Conservation (phyloP, 2,329 filamentous ascomycete genomes). For the Clarireedia paspali region DNA sequence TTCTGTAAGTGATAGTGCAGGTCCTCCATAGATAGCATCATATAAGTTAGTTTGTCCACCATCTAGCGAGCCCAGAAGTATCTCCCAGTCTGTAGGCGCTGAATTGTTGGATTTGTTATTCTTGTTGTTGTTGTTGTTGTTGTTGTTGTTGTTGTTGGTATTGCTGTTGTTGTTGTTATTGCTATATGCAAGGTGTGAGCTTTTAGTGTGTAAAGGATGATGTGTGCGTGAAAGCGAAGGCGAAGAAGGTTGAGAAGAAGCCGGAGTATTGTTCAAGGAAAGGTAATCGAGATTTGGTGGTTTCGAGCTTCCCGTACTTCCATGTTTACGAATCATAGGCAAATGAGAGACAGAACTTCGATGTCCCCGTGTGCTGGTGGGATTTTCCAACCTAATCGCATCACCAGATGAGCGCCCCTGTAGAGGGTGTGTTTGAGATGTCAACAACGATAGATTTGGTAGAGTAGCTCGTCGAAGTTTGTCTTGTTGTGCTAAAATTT, state of each 20-base stretch:
- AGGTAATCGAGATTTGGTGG: conserved; percentile 53
- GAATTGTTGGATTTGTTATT: conserved; percentile 38
- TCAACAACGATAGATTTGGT: conserved; percentile 31
- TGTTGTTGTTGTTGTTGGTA: not conserved
- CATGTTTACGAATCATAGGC: conserved; percentile 16
- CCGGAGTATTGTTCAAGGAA: conserved; percentile 40
- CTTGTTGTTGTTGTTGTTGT: conserved; percentile 23
- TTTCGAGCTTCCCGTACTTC: conserved; percentile 15
- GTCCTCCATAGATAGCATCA: conserved; percentile 70
- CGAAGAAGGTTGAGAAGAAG: conserved; percentile 42
- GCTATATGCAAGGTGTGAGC: conserved; percentile 17
- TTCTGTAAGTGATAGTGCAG: conserved; percentile 30
- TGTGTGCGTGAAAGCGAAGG: conserved; percentile 26
- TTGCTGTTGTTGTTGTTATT: conserved; percentile 22
- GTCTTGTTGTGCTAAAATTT: conserved; percentile 48
- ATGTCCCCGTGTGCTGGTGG: conserved; percentile 32
- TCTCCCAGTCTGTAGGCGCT: conserved; percentile 71
- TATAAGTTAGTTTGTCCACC: conserved; percentile 77
- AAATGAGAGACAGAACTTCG: conserved; percentile 28
- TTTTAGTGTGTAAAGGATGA: conserved; percentile 19
- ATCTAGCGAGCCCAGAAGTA: conserved; percentile 71
- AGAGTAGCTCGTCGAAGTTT: conserved; percentile 50
- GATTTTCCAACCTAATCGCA: conserved; percentile 22
- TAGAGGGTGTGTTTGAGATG: conserved; percentile 20
- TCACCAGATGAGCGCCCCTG: conserved; percentile 19